A percentile compares a stretch with the other conserved stretches of the same genome.
phyloP scores from a whole-genome alignment of 1,284 basidiomycete genomes.

The Austroboletus novae-zelandiae region DNA sequence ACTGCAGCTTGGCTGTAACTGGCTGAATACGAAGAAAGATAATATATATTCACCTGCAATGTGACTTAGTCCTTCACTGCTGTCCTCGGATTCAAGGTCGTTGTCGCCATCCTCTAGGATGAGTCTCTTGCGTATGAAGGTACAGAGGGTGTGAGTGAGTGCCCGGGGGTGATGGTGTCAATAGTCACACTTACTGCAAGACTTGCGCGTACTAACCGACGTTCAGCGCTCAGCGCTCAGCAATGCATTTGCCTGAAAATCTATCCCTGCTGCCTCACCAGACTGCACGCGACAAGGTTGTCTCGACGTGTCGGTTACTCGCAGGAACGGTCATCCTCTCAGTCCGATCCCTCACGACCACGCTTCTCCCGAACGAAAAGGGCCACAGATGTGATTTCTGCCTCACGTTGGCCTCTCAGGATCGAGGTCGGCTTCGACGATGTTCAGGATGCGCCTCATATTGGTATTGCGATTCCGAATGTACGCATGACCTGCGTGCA shows the following conservation, averaged over 20 bases:
- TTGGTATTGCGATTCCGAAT: slow-evolving; percentile 66
- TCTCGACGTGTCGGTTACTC: slow-evolving; percentile 38
- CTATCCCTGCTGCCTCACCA: slow-evolving; percentile 42
- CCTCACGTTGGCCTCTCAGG: slow-evolving; percentile 32
- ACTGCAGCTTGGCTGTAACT: too few relatives aligned
- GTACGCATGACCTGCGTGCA: slow-evolving; percentile 39
- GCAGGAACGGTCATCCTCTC: slow-evolving; percentile 49
- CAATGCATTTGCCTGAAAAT: neutral
- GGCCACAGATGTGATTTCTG: slow-evolving; percentile 65
- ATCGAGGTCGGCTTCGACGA: slow-evolving; percentile 35
- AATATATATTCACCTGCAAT: too few relatives aligned
- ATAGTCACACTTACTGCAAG: too few relatives aligned
- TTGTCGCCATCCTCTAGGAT: too few relatives aligned
- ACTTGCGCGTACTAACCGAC: too few relatives aligned
- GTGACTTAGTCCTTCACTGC: too few relatives aligned
- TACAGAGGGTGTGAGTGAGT: too few relatives aligned
- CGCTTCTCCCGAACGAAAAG: slow-evolving; percentile 56
- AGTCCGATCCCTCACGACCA: slow-evolving; percentile 42
- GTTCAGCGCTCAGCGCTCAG: too few relatives aligned
- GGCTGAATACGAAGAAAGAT: too few relatives aligned
- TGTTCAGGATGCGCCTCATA: slow-evolving; percentile 66
- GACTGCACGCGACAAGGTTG: slow-evolving; percentile 48
- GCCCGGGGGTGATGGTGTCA: too few relatives aligned
- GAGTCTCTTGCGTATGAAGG: too few relatives aligned
- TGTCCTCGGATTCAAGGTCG: too few relatives aligned